Base-by-base conservation (phyloP, 257 asterid genomes). In the Nicotiana tabacum region DNA sequence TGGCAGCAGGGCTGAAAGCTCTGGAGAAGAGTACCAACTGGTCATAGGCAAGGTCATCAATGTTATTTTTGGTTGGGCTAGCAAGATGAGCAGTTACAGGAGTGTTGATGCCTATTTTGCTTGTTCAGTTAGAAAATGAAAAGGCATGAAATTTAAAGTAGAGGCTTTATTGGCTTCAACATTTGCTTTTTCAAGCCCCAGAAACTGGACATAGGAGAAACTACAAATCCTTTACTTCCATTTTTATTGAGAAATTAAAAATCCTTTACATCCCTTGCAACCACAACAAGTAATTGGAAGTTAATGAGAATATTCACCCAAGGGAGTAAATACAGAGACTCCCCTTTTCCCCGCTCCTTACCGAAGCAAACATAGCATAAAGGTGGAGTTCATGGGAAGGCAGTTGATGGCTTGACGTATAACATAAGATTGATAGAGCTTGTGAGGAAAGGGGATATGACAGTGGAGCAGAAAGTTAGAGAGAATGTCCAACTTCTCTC, bases 1-100 rank as follows among this genome's bases (percentile, higher is more conserved):
- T 46, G 78, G 78, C 78, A 46, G 78, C 37, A 72, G 78, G 46
- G 78, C 37, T 72, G 58, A 69, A 68, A 39, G 21, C 33, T 35
- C 77, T 35, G 29, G 10, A 72, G 78, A 72, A 43, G 57, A 39
- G 57, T 39, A n/a, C 60, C 60, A 21, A 43, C 60, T 24, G 37
- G 78, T 55, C 60, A 72, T 46, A 16, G 35, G 35, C 35, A 70
- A 2, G 58, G 17, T 39, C 30, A 43, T 72, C 30, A 21, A 21
- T 46, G 9, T 29, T 72, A 6, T 21, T 72, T 24, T 39, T 70
- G 58, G 57, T 11, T 70, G 78, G 24, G 60, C 21, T 72, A 72
- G 60, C 35, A 72, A 43, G 35, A 46, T 21, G 79, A 72, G 79
- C 21, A 0, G 61, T 46, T 12, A 46, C 37, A 72, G 79, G 79